Evolutionary conservation across 768 basidiomycete genomes (phyloP).

Genomic region (Multifurca ochricompacta): DNA sequence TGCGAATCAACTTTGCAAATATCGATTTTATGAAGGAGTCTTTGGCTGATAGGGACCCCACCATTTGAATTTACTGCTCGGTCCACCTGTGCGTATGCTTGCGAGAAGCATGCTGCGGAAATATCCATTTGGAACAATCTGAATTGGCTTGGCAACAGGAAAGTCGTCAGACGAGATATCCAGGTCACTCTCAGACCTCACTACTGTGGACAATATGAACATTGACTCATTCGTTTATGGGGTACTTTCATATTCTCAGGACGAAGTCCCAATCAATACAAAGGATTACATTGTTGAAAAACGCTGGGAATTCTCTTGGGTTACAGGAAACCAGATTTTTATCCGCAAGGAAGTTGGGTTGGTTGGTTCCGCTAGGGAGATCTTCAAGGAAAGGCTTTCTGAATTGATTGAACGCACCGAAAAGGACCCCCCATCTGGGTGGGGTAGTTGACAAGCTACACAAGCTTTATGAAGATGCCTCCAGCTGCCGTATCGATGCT

Average conservation of each 20-base stretch:
- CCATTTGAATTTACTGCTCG: background rate
- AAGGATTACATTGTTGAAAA: background rate
- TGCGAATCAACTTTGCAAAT: background rate
- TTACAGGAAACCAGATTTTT: background rate
- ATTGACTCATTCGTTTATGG: no score
- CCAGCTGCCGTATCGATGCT: no score
- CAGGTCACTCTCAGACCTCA: no score
- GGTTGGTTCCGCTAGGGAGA: no score
- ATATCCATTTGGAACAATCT: background rate
- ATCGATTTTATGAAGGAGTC: background rate
- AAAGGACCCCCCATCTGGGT: background rate
- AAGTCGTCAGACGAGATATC: background rate
- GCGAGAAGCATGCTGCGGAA: background rate
- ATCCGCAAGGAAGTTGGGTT: no score
- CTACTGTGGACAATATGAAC: no score
- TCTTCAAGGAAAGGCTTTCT: background rate
- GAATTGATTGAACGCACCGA: background rate
- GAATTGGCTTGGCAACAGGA: background rate
- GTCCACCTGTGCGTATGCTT: background rate
- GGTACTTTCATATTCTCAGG: background rate
- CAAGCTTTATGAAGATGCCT: no score
- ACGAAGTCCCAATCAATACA: background rate
- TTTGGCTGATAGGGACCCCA: background rate
- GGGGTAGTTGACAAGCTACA: background rate
- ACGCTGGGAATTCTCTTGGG: slow-evolving; percentile 5